Conservation (phyloP, 1,284 basidiomycete species). For the Fistulina hepatica region DNA sequence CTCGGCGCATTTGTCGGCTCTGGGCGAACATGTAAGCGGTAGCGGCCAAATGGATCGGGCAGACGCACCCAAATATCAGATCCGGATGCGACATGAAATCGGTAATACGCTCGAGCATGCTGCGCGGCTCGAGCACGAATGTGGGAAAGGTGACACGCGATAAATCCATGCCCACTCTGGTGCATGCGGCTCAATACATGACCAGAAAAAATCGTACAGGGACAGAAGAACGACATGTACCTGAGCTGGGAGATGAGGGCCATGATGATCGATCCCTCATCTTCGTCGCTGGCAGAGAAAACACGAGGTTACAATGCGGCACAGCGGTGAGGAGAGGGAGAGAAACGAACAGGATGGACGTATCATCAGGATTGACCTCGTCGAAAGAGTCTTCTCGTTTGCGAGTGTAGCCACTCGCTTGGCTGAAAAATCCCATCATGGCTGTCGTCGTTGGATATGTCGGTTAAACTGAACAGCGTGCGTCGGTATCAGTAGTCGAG, state of each 20-base stretch:
- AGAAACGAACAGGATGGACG: conserved; percentile 65
- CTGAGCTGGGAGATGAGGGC: conserved; percentile 82
- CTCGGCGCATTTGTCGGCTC: conserved; percentile 65
- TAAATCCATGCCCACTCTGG: conserved; percentile 90
- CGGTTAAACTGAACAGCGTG: too few relatives aligned
- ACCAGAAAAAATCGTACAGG: conserved; percentile 8
- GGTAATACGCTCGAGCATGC: conserved; percentile 92
- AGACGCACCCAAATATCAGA: conserved; percentile 84
- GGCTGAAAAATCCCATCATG: conserved; percentile 73
- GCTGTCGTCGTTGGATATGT: too few relatives aligned
- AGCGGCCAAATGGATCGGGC: conserved; percentile 9
- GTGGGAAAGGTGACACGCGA: conserved; percentile 89
- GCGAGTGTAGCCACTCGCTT: conserved; percentile 40
- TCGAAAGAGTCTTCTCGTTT: conserved; percentile 49
- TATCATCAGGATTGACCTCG: conserved; percentile 69
- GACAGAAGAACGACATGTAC: conserved; percentile 27
- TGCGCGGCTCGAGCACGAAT: conserved; percentile 89
- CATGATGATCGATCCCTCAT: conserved; percentile 71
- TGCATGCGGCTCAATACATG: conserved; percentile 1
- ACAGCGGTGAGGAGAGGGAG: conserved; percentile 10
- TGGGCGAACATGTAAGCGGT: conserved; percentile 20
- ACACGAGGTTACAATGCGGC: conserved; percentile 20
- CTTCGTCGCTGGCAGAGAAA: conserved; percentile 46
- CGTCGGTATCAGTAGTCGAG: too few relatives aligned
- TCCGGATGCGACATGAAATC: conserved; percentile 99